These are phyloP conservation scores for Monosporascus sp. DNA, from an alignment of 2,329 filamentous ascomycete species.

Conservation along the genomic window DNA sequence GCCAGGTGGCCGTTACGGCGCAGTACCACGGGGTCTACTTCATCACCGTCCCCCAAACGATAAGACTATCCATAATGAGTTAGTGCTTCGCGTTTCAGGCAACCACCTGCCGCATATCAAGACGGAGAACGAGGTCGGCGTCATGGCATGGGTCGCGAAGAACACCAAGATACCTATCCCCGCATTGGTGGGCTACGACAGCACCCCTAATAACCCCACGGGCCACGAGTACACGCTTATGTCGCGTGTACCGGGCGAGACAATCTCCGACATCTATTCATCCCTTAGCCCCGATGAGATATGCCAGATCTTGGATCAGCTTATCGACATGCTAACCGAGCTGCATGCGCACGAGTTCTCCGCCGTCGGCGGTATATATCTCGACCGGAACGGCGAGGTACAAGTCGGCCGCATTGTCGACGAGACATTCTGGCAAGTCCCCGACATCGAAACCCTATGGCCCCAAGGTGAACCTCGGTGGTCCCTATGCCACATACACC, in stretches of 20 bases:
- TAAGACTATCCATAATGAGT: too few species aligned
- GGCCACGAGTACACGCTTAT: too few species aligned
- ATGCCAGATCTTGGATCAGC: conserved; percentile 20
- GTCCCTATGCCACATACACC: conserved; percentile 22
- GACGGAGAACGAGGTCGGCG: conserved; percentile 27
- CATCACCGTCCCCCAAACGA: too few species aligned
- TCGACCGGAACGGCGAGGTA: conserved; percentile 7
- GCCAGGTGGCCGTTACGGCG: too few species aligned
- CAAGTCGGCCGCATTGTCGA: conserved; percentile 25
- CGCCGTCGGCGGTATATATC: conserved; percentile 22
- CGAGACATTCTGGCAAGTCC: conserved; percentile 31
- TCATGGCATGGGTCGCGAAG: conserved; percentile 28
- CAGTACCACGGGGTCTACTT: too few species aligned
- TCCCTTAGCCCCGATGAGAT: too few species aligned
- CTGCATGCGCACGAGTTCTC: conserved; percentile 21
- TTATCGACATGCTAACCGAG: conserved; percentile 25
- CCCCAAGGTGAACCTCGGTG: conserved; percentile 21
- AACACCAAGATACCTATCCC: conserved; percentile 31
- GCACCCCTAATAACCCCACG: too few species aligned
- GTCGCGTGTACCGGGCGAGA: conserved; percentile 3
- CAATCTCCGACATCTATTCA: conserved; percentile 17
- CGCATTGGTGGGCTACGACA: conserved; percentile 22
- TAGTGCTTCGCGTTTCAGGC: too few species aligned
- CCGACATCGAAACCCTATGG: conserved; percentile 26
- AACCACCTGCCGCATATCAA: too few species aligned